These are phyloP conservation scores for Carex arenaria DNA, from an alignment of 202 grass and related monocot species.

Conservation along the genomic window DNA sequence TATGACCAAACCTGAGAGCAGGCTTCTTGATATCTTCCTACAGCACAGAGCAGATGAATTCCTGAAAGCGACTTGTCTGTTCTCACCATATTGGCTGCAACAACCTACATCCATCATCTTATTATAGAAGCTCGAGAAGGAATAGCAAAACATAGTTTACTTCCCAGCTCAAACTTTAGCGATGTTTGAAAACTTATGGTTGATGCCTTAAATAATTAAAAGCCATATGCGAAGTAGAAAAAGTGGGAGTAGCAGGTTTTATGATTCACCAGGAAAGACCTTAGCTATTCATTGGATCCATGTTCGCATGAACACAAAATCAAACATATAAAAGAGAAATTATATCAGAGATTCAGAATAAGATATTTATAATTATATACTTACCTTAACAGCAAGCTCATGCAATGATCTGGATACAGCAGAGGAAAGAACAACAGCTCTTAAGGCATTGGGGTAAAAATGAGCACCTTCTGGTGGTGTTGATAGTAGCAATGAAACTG, in stretches of 20 bases:
- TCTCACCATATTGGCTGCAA: conserved; percentile 99
- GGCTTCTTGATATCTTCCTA: conserved; percentile 94
- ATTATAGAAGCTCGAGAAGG: conserved; percentile 1
- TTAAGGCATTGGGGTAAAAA: conserved; percentile 96
- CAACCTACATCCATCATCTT: conserved; percentile 59
- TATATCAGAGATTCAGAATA: conserved; percentile 1
- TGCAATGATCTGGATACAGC: conserved; percentile 92
- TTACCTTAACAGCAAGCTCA: conserved; percentile 98
- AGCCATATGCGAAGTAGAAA: too few relatives aligned
- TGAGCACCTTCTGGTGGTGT: conserved; percentile 91
- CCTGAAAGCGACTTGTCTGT: conserved; percentile 87
- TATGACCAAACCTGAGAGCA: conserved; percentile 77
- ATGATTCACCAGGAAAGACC: too few relatives aligned
- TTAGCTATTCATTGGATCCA: too few relatives aligned
- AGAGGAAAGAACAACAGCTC: conserved; percentile 93
- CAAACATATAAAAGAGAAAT: conserved; percentile 4
- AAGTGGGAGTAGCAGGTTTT: too few relatives aligned
- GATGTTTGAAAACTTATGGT: too few relatives aligned
- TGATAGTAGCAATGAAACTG: conserved; percentile 87
- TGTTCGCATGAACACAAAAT: not conserved
- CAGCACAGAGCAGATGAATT: conserved; percentile 97
- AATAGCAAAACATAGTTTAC: too few relatives aligned
- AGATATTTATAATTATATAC: not conserved
- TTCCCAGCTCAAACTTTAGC: too few relatives aligned
- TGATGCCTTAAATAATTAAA: too few relatives aligned